Evolutionary conservation across 1,284 basidiomycete genomes (phyloP).

Genomic region (Mixia osmundae): DNA sequence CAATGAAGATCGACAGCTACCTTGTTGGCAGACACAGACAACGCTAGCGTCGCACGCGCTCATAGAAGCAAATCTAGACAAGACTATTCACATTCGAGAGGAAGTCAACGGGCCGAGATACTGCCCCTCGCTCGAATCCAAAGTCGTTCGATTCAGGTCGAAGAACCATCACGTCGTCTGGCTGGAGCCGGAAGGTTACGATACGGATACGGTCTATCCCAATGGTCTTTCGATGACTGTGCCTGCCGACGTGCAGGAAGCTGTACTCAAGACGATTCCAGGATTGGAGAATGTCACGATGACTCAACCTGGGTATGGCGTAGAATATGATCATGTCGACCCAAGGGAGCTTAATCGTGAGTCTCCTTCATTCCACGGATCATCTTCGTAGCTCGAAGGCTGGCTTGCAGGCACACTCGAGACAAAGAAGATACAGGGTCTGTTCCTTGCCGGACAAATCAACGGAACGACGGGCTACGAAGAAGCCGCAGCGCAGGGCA

Average conservation of each 20-base stretch:
- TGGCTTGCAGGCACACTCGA: slow-evolving; percentile 47
- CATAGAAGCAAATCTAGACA: slow-evolving; percentile 44
- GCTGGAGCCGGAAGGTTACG: slow-evolving; percentile 60
- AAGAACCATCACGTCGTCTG: slow-evolving; percentile 52
- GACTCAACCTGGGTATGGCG: slow-evolving; percentile 63
- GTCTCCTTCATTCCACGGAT: slow-evolving; percentile 16
- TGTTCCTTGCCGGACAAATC: slow-evolving; percentile 70
- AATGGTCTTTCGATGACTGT: slow-evolving; percentile 71
- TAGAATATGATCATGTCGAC: slow-evolving; percentile 82
- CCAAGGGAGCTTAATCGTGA: slow-evolving; percentile 47
- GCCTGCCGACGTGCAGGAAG: slow-evolving; percentile 54
- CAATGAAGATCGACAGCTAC: slow-evolving; percentile 4
- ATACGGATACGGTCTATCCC: slow-evolving; percentile 53
- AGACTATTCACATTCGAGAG: slow-evolving; percentile 61
- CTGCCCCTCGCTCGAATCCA: slow-evolving; percentile 71
- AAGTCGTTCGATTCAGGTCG: slow-evolving; percentile 50
- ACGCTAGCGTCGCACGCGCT: slow-evolving; percentile 46
- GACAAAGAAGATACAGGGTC: slow-evolving; percentile 57
- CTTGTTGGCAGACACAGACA: slow-evolving; percentile 32
- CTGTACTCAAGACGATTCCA: slow-evolving; percentile 54
- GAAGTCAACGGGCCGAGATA: slow-evolving; percentile 74
- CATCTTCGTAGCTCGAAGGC: background rate
- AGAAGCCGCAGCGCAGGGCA: slow-evolving; percentile 68
- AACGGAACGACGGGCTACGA: slow-evolving; percentile 83
- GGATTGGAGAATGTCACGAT: slow-evolving; percentile 63